Percentiles rank a stretch among this genome's conserved stretches.
Conservation (phyloP, 805 yeast genomes). For the Candida andamanensis region DNA sequence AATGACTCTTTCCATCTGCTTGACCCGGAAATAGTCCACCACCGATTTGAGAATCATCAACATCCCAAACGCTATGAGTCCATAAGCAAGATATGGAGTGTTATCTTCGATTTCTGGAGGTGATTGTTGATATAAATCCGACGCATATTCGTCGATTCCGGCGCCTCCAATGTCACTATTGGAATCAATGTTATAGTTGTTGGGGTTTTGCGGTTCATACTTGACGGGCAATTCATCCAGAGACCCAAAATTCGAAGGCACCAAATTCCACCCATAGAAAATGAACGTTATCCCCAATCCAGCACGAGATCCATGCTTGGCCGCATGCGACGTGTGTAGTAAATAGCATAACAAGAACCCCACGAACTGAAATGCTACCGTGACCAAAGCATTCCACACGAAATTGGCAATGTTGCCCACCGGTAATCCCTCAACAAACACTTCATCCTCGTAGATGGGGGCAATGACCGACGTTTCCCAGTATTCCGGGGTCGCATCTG, state of each 20-base stretch:
- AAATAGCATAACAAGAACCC: constrained; percentile 89
- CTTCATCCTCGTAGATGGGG: constrained; percentile 79
- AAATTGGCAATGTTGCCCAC: constrained; percentile 89
- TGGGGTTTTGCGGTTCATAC: constrained; percentile 31
- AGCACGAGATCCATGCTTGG: constrained; percentile 89
- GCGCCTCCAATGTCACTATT: constrained; percentile 19
- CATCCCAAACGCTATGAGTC: constrained; percentile 63
- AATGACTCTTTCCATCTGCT: constrained; percentile 65
- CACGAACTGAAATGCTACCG: constrained; percentile 88
- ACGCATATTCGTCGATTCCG: constrained; percentile 27
- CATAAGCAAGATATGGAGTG: constrained; percentile 56
- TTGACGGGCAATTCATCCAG: constrained; percentile 29
- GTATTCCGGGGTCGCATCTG: constrained; percentile 92
- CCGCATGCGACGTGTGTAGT: constrained; percentile 94
- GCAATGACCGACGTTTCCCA: constrained; percentile 88
- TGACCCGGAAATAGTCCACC: constrained; percentile 70
- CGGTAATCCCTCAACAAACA: constrained; percentile 91
- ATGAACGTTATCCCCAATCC: constrained; percentile 86
- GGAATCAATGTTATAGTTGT: constrained; percentile 26
- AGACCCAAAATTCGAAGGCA: constrained; percentile 37
- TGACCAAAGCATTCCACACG: constrained; percentile 83
- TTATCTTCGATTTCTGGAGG: constrained; percentile 5
- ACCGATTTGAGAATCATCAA: constrained; percentile 62
- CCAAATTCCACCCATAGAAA: constrained; percentile 47
- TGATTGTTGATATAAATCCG: constrained; percentile 18